Conservation (phyloP, 1,139 yeast species). For the Arxiozyma slooffiae region DNA sequence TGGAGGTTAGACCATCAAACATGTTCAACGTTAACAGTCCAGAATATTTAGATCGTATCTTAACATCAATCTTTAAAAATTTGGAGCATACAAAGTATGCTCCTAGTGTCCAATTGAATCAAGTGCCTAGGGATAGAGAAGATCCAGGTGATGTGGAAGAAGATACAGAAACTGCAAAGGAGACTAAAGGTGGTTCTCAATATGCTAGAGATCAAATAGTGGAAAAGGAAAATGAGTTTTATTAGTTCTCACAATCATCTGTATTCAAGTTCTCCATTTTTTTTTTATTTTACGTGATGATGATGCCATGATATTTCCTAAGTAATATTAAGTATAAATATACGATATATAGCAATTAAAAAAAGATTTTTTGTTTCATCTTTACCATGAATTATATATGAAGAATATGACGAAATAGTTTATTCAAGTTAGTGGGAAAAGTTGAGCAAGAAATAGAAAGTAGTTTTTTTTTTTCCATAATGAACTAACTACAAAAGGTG, state of each 20-base stretch:
- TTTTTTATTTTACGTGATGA: too few relatives aligned
- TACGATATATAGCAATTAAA: too few relatives aligned
- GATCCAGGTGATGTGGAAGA: constrained; percentile 78
- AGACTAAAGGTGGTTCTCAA: constrained; percentile 85
- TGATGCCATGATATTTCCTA: too few relatives aligned
- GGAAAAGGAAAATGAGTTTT: constrained; percentile 59
- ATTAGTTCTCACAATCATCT: constrained; percentile 20
- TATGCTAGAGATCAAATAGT: constrained; percentile 67
- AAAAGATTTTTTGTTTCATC: too few relatives aligned
- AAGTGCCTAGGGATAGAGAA: constrained; percentile 79
- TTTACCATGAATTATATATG: too few relatives aligned
- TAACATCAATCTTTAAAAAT: constrained; percentile 67
- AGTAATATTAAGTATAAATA: too few relatives aligned
- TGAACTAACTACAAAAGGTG: too few relatives aligned
- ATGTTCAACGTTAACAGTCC: constrained; percentile 96
- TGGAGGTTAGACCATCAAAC: constrained; percentile 89
- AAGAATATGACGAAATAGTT: too few relatives aligned
- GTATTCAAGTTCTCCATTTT: too few relatives aligned
- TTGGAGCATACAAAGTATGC: constrained; percentile 86
- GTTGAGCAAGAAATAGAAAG: too few relatives aligned
- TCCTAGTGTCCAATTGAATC: constrained; percentile 88
- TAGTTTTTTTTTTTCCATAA: too few relatives aligned
- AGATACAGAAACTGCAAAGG: constrained; percentile 63
- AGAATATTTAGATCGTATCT: constrained; percentile 78
- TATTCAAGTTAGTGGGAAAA: too few relatives aligned